phyloP scores from a whole-genome alignment of 2,329 filamentous ascomycete species.

The Gyromitra esculenta region DNA sequence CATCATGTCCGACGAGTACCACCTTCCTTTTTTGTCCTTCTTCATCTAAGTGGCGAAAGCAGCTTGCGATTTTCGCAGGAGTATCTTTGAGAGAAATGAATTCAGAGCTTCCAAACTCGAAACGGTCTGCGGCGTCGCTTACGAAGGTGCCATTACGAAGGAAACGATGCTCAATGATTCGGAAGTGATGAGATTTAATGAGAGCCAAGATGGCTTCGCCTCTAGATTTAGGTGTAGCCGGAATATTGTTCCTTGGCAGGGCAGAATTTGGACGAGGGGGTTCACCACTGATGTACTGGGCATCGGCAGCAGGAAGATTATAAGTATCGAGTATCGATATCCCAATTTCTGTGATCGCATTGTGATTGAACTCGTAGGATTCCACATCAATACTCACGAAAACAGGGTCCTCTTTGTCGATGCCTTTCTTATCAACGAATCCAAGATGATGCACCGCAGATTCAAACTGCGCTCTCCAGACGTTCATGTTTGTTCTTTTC shows the following conservation, averaged over 20 bases:
- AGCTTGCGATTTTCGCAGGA: constrained; percentile 59
- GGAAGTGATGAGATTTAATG: constrained; percentile 74
- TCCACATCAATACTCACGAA: constrained; percentile 76
- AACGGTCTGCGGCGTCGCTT: constrained; percentile 75
- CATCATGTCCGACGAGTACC: constrained; percentile 81
- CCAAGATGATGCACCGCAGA: constrained; percentile 46
- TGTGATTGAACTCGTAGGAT: constrained; percentile 74
- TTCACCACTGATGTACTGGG: constrained; percentile 61
- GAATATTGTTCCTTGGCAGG: constrained; percentile 40
- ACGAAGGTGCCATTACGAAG: constrained; percentile 76
- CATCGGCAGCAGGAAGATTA: constrained; percentile 59
- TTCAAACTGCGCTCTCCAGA: constrained; percentile 40
- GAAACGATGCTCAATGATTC: constrained; percentile 74
- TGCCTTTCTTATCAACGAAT: constrained; percentile 15
- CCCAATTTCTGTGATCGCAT: constrained; percentile 83
- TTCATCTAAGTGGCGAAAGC: constrained; percentile 58
- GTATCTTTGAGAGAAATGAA: constrained; percentile 61
- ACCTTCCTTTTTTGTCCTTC: constrained; percentile 66
- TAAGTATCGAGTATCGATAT: constrained; percentile 80
- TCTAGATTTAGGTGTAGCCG: constrained; percentile 44
- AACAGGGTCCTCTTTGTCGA: constrained; percentile 41
- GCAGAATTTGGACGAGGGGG: constrained; percentile 64
- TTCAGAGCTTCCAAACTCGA: constrained; percentile 73
- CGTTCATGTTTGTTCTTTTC: constrained; percentile 30
- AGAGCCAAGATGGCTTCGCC: constrained; percentile 46